A percentile compares a stretch with the other conserved stretches of the same genome.
Conservation (phyloP, 2,329 filamentous ascomycete genomes). For the Xylariaceae sp. region DNA sequence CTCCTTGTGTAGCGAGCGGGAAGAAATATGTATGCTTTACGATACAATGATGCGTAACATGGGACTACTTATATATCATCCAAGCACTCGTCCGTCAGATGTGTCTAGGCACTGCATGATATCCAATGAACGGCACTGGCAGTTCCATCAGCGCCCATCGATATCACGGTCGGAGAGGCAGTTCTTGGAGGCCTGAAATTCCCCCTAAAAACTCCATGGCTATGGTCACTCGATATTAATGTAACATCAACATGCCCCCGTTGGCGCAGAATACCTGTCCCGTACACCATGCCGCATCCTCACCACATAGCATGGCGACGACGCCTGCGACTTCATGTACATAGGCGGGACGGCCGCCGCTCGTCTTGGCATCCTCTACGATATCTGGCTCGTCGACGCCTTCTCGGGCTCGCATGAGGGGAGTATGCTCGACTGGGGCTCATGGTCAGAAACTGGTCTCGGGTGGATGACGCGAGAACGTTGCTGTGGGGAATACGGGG, state of each 20-base stretch:
- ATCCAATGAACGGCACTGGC: no score
- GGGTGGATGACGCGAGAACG: slow-evolving; percentile 36
- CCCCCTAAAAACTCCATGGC: neutral
- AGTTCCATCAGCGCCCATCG: no score
- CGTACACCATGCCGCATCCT: slow-evolving; percentile 72
- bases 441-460: no score
- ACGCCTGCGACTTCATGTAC: slow-evolving; percentile 69
- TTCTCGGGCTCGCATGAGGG: slow-evolving; percentile 56
- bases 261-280: slow-evolving; percentile 78
- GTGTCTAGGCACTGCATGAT: no score
- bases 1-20: no score
- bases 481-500: no score
- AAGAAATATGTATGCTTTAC: no score
- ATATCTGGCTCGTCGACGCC: slow-evolving; percentile 59
- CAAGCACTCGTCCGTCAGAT: no score
- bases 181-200: no score
- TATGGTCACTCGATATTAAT: slow-evolving; percentile 2
- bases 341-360: slow-evolving; percentile 58
- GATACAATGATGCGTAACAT: no score
- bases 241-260: slow-evolving; percentile 47
- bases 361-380: slow-evolving; percentile 53
- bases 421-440: slow-evolving; percentile 47
- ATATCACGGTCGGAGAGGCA: no score
- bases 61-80: no score
- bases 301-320: slow-evolving; percentile 69